These are phyloP conservation scores for Vaccinium darrowii DNA, from an alignment of 148 eudicot genomes.

Conservation along the genomic window DNA sequence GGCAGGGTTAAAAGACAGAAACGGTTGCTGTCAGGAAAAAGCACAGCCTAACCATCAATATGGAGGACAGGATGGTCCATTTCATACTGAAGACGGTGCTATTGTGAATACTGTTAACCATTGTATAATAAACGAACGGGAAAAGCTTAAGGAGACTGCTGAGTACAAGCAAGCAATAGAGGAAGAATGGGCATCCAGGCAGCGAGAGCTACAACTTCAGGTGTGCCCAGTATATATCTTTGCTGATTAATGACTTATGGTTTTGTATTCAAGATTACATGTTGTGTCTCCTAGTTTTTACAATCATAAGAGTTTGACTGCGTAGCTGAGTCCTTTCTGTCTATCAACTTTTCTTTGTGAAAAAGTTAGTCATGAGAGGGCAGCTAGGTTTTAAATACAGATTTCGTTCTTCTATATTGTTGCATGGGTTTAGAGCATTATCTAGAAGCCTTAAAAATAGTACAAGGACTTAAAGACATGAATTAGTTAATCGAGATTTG, in stretches of 20 bases:
- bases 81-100: constrained; percentile 17
- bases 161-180: constrained; percentile 80
- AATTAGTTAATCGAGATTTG: neutral
- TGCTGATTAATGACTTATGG: neutral
- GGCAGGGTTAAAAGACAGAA: neutral
- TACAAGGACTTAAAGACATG: neutral
- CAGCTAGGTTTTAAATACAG: neutral
- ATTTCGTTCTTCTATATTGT: neutral
- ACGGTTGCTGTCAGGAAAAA: constrained; percentile 1
- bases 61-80: constrained; percentile 7
- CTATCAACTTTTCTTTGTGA: neutral
- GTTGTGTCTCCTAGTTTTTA: neutral
- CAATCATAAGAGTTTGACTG: neutral
- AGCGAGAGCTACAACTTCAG: constrained; percentile 60
- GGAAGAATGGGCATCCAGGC: constrained; percentile 76
- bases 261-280: neutral
- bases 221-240: constrained; percentile 27
- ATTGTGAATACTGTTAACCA: constrained; percentile 14
- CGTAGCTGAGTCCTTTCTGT: neutral
- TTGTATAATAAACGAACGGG: constrained; percentile 52
- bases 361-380: neutral
- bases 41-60: constrained; percentile 3
- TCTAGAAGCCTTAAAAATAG: neutral
- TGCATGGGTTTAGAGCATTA: neutral
- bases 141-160: constrained; percentile 87